Conservation (phyloP, 768 basidiomycete species). For the Antrodiella citrinella region DNA sequence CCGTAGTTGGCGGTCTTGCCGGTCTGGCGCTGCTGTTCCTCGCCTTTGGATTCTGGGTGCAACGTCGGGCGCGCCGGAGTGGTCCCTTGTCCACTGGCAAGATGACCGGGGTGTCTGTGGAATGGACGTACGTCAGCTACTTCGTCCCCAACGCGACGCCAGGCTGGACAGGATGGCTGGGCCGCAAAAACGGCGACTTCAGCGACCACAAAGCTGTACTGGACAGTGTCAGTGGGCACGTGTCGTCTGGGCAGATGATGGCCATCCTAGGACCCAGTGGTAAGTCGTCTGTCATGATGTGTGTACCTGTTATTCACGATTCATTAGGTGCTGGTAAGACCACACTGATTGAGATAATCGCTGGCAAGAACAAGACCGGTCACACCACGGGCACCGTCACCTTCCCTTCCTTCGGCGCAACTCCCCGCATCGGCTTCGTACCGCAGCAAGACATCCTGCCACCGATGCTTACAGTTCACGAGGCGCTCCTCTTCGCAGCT, state of each 20-base stretch:
- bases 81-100: constrained; percentile 24
- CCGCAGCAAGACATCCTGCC: constrained; percentile 84
- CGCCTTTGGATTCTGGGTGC: constrained; percentile 50
- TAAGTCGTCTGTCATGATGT: constrained; percentile 16
- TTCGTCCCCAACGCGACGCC: constrained; percentile 31
- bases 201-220: constrained; percentile 59
- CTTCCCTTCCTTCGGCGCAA: constrained; percentile 24
- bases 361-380: constrained; percentile 76
- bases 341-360: constrained; percentile 85
- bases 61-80: constrained; percentile 50
- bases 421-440: constrained; percentile 72
- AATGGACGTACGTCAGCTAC: constrained; percentile 67
- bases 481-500: constrained; percentile 75
- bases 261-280: constrained; percentile 91
- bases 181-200: constrained; percentile 2
- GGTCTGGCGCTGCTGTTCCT: constrained; percentile 51
- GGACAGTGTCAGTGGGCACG: constrained; percentile 57
- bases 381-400: constrained; percentile 54
- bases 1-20: constrained; percentile 67
- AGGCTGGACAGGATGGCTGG: constrained; percentile 4
- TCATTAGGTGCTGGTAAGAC: constrained; percentile 84
- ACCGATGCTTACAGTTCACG: constrained; percentile 45
- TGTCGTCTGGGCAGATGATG: constrained; percentile 80
- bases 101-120: constrained; percentile 49
- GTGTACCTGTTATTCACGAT: not conserved